Percentiles rank a stretch among this genome's conserved stretches.
phyloP scores from a whole-genome alignment of 129 eudicot species.

The Rutidosis leptorrhynchoides region DNA sequence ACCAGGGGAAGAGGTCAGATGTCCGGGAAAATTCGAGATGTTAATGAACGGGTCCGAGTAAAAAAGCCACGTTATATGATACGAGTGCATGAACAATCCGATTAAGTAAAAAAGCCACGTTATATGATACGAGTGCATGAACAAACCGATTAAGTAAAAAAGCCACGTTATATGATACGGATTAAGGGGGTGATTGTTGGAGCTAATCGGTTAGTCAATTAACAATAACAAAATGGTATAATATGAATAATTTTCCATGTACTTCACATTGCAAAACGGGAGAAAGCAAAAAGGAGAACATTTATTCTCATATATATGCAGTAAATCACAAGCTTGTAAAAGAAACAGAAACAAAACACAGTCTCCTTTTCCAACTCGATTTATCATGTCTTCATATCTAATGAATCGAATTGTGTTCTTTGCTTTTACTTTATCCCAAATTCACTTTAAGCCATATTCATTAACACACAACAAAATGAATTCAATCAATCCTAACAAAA shows the following conservation, averaged over 20 bases:
- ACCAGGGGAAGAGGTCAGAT: no score
- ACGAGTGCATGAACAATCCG: no score
- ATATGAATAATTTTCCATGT: slow-evolving; percentile 29
- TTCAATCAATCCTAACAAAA: slow-evolving; percentile 22
- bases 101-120: no score
- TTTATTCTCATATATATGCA: slow-evolving; percentile 29
- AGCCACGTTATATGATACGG: no score
- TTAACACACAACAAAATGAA: slow-evolving; percentile 16
- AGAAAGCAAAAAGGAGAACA: slow-evolving; percentile 14
- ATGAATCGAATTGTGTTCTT: slow-evolving; percentile 35
- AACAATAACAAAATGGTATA: slow-evolving; percentile 23
- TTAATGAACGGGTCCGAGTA: no score
- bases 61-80: no score
- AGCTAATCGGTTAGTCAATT: slow-evolving; percentile 2
- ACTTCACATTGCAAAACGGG: slow-evolving; percentile 28
- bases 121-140: no score
- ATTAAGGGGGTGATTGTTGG: no score
- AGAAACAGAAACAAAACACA: slow-evolving; percentile 18
- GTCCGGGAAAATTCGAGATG: no score
- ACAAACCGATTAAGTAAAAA: no score
- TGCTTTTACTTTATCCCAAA: slow-evolving; percentile 29
- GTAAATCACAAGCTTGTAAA: slow-evolving; percentile 27
- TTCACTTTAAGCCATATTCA: no score
- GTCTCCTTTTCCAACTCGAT: slow-evolving; percentile 11
- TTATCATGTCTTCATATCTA: slow-evolving; percentile 40